phyloP scores from a whole-genome alignment of 108 stramenopile genomes.

The Pseudonitzschia multistriata region DNA sequence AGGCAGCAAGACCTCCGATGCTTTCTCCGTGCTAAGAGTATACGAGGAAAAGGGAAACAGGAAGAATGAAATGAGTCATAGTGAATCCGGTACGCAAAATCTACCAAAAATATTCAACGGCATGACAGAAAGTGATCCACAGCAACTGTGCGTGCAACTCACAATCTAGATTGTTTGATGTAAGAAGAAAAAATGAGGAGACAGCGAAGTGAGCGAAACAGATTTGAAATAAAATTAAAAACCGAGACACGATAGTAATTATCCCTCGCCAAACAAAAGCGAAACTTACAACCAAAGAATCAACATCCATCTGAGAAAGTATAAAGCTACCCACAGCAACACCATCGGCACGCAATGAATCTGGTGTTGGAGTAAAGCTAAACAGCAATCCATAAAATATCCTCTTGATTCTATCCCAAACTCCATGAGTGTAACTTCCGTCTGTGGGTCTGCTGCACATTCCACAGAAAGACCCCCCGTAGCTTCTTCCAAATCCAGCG shows the following conservation, averaged over 20 bases:
- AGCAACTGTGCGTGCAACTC: neutral
- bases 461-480: slow-evolving; percentile 39
- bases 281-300: slow-evolving; percentile 56
- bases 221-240: neutral
- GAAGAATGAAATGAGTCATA: neutral
- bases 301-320: slow-evolving; percentile 49
- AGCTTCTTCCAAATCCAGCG: slow-evolving; percentile 82
- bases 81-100: too few relatives aligned
- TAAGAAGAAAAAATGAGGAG: neutral
- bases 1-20: slow-evolving; percentile 86
- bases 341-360: slow-evolving; percentile 75
- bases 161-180: neutral
- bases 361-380: slow-evolving; percentile 64
- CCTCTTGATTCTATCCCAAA: slow-evolving; percentile 46
- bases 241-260: neutral
- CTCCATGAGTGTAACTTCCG: slow-evolving; percentile 39
- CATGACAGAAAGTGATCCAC: too few relatives aligned
- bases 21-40: slow-evolving; percentile 67
- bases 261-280: too few relatives aligned
- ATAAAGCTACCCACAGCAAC: slow-evolving; percentile 58
- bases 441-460: slow-evolving; percentile 1
- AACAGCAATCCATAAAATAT: slow-evolving; percentile 47
- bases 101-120: too few relatives aligned
- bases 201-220: neutral
- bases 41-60: neutral